These are phyloP conservation scores for Anisogramma anomala DNA, from an alignment of 2,329 filamentous ascomycete species.

Conservation along the genomic window DNA sequence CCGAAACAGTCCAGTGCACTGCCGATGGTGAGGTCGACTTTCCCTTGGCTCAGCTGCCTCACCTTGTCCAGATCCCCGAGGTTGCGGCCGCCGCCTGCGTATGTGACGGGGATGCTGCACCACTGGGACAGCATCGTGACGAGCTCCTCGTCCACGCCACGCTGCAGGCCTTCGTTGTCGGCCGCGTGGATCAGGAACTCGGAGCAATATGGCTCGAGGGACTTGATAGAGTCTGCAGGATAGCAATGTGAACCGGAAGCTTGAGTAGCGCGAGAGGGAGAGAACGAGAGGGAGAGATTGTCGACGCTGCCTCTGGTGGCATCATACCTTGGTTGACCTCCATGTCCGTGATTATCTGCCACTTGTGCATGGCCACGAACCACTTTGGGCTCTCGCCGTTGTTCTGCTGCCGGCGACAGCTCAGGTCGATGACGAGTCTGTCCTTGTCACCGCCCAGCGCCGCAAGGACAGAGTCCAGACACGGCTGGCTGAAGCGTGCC, in stretches of 20 bases:
- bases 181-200: conserved; percentile 97
- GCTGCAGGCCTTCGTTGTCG: conserved; percentile 88
- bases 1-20: conserved; percentile 96
- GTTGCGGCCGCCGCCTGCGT: conserved; percentile 83
- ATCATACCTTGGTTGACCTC: conserved; percentile 70
- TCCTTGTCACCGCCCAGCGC: conserved; percentile 61
- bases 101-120: conserved; percentile 89
- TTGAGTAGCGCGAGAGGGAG: too few relatives aligned
- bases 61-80: conserved; percentile 76
- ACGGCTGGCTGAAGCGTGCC: conserved; percentile 65
- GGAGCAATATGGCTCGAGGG: conserved; percentile 81
- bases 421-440: conserved; percentile 89
- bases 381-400: conserved; percentile 38
- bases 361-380: conserved; percentile 99
- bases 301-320: neutral
- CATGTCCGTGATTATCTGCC: conserved; percentile 96
- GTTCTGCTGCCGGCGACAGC: conserved; percentile 65
- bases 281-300: too few relatives aligned
- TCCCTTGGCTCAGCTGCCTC: conserved; percentile 63
- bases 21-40: conserved; percentile 87
- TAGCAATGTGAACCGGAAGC: too few relatives aligned
- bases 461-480: conserved; percentile 62
- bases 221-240: conserved; percentile 58
- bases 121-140: conserved; percentile 67
- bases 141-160: conserved; percentile 78